Conservation (phyloP, 441 rosid species). For the Populus hybrid region DNA sequence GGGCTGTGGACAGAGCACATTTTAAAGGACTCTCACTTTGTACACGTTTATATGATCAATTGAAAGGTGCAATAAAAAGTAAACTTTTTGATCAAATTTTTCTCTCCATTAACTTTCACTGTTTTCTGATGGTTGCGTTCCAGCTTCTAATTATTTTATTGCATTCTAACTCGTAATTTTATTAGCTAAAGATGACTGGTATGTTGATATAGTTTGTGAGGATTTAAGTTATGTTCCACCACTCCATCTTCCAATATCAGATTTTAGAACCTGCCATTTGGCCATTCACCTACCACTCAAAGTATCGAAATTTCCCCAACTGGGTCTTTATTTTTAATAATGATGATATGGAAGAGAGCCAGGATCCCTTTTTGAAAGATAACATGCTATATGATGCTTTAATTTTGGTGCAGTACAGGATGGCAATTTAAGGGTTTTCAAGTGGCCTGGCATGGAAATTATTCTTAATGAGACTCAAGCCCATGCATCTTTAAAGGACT, state of each 20-base stretch:
- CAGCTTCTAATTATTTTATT: neutral
- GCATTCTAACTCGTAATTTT: neutral
- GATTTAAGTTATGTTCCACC: neutral
- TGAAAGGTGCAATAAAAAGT: slow-evolving; percentile 1
- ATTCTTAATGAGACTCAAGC: slow-evolving; percentile 62
- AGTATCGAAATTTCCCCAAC: neutral
- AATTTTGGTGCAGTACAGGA: slow-evolving; percentile 82
- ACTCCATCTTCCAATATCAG: neutral
- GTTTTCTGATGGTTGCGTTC: neutral
- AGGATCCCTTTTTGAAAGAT: slow-evolving; percentile 10
- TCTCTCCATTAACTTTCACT: neutral
- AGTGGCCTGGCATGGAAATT: slow-evolving; percentile 88
- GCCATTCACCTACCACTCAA: neutral
- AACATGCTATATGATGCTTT: slow-evolving; percentile 38
- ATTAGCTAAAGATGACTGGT: neutral
- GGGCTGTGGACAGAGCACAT: neutral
- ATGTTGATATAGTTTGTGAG: neutral
- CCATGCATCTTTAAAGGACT: slow-evolving; percentile 61
- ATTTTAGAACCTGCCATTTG: neutral
- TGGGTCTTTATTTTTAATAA: slow-evolving; percentile 1
- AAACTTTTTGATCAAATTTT: neutral
- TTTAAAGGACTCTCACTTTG: neutral
- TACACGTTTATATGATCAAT: neutral
- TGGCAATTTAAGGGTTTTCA: slow-evolving; percentile 77
- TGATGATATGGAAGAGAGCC: neutral